These are phyloP conservation scores for Stephania cephalantha DNA, from an alignment of 164 flowering plant species.

Conservation along the genomic window DNA sequence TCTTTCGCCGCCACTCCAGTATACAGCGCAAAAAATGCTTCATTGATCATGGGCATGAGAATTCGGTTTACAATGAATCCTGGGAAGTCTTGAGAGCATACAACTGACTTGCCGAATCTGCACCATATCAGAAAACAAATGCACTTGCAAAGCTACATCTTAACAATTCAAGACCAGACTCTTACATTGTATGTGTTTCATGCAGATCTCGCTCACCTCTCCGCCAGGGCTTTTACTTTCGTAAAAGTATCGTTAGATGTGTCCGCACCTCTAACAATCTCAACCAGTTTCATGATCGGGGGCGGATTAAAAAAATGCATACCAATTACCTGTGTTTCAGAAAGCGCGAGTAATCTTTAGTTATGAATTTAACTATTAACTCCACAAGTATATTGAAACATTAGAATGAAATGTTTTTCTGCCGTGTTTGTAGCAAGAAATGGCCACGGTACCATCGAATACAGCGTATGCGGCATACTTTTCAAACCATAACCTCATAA, in stretches of 20 bases:
- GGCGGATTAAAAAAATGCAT: constrained; percentile 99
- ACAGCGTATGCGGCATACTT: too few relatives aligned
- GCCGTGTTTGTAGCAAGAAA: too few relatives aligned
- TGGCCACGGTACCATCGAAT: too few relatives aligned
- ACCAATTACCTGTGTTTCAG: constrained; percentile 67
- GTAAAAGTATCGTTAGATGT: constrained; percentile 75
- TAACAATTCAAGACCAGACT: background rate
- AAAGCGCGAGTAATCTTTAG: background rate
- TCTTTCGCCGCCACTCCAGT: constrained; percentile 94
- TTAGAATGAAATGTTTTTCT: too few relatives aligned
- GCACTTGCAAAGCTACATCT: background rate
- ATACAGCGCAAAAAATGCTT: constrained; percentile 76
- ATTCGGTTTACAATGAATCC: constrained; percentile 90
- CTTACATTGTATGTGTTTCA: background rate
- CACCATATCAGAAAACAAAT: constrained; percentile 14
- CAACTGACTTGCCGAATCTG: constrained; percentile 79
- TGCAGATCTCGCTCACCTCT: constrained; percentile 47
- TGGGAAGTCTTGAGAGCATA: constrained; percentile 81
- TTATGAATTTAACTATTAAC: too few relatives aligned
- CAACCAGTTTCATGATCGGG: constrained; percentile 85
- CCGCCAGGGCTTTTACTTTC: constrained; percentile 60
- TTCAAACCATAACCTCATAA: too few relatives aligned
- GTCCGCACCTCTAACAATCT: constrained; percentile 82
- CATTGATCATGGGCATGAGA: constrained; percentile 97
- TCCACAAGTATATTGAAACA: too few relatives aligned